phyloP scores from a whole-genome alignment of 257 asterid species.

The Ehretia macrophylla region DNA sequence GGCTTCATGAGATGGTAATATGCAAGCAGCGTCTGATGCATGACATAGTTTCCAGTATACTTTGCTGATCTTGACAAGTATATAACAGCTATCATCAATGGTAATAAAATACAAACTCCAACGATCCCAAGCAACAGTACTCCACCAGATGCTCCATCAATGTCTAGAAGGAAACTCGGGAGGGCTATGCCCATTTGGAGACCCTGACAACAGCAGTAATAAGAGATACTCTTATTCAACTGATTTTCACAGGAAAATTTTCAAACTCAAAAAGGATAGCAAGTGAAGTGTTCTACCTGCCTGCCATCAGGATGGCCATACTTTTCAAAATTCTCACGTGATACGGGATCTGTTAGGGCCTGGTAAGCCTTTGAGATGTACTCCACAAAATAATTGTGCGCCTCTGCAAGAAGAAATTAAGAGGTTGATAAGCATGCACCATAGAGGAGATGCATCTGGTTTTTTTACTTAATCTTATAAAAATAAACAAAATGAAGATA shows the following conservation, averaged over 20 bases:
- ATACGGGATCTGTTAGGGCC: conserved; percentile 92
- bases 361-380: conserved; percentile 95
- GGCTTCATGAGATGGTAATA: conserved; percentile 95
- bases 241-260: background rate
- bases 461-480: conserved; percentile 7
- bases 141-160: conserved; percentile 95
- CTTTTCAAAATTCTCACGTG: conserved; percentile 93
- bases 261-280: background rate
- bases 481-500: conserved; percentile 17
- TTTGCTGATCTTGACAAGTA: conserved; percentile 90
- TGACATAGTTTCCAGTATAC: conserved; percentile 94
- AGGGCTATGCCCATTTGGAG: conserved; percentile 98
- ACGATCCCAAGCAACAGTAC: conserved; percentile 89
- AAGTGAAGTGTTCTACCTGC: conserved; percentile 47
- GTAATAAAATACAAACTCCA: conserved; percentile 88
- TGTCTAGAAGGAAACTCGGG: conserved; percentile 83
- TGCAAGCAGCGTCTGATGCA: conserved; percentile 86
- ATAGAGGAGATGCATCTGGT: conserved; percentile 7
- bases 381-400: conserved; percentile 77
- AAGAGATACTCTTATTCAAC: background rate
- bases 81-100: conserved; percentile 82
- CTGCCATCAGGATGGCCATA: conserved; percentile 99
- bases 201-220: conserved; percentile 43
- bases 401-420: conserved; percentile 59
- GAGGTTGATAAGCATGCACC: conserved; percentile 17